Evolutionary conservation across 495 filamentous ascomycete genomes (phyloP).

Genomic region (Aspergillus conjunctus): DNA sequence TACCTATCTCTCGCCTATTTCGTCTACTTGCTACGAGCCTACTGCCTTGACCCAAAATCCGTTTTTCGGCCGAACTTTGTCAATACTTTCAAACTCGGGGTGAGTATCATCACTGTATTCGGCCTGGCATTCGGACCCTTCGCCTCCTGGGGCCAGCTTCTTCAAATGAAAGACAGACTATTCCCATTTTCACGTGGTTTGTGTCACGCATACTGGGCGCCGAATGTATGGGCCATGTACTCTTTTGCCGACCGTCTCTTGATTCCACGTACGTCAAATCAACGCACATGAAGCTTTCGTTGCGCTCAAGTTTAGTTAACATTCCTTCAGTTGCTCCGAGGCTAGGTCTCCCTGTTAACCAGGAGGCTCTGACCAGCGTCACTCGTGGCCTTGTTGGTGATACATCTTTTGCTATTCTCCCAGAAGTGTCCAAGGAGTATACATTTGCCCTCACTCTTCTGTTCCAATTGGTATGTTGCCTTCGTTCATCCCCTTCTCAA

Average conservation of each 20-base stretch:
- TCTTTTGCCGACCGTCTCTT: conserved; percentile 84
- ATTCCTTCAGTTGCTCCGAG: conserved; percentile 68
- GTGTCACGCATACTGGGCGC: conserved; percentile 98
- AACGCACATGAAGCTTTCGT: neutral
- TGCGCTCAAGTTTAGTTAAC: conserved; percentile 26
- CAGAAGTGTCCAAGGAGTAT: conserved; percentile 74
- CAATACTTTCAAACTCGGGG: conserved; percentile 81
- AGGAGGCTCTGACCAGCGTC: conserved; percentile 77
- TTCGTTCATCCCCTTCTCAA: neutral
- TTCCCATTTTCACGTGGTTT: conserved; percentile 94
- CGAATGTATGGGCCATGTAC: conserved; percentile 96
- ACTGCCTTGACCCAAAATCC: conserved; percentile 81
- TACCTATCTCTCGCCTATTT: conserved; percentile 97
- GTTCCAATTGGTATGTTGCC: conserved; percentile 68
- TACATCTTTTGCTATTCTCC: conserved; percentile 89
- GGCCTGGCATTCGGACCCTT: conserved; percentile 89
- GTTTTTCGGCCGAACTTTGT: conserved; percentile 73
- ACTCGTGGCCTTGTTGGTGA: conserved; percentile 95
- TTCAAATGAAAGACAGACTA: conserved; percentile 80
- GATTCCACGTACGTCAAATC: conserved; percentile 65
- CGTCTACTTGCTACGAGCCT: conserved; percentile 81
- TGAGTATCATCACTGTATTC: conserved; percentile 71
- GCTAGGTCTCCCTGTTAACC: conserved; percentile 70
- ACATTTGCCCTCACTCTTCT: conserved; percentile 83
- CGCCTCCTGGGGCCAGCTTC: conserved; percentile 77